Conservation (phyloP, 2,329 filamentous ascomycete genomes). For the Sporothrix pallida region DNA sequence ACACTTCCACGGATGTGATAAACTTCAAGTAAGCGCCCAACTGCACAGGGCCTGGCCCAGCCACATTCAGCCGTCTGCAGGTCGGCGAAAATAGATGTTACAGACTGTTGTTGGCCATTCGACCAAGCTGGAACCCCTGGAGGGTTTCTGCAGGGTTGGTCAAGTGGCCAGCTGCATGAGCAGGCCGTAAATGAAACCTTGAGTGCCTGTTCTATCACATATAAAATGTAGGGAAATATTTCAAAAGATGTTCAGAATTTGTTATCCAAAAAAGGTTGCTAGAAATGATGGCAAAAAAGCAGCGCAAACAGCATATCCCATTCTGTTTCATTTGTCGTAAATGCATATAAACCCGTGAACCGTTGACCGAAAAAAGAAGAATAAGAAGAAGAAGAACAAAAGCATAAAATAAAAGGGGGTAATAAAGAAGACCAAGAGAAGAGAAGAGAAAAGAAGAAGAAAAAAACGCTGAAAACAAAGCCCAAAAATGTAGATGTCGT, state of each 20-base stretch:
- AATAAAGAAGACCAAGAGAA: constrained; percentile 18
- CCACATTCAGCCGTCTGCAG: too few species aligned
- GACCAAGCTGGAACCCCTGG: too few species aligned
- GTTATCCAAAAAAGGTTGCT: background rate
- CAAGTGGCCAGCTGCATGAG: too few species aligned
- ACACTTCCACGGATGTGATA: too few species aligned
- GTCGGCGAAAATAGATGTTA: too few species aligned
- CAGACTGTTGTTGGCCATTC: too few species aligned
- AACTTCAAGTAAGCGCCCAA: too few species aligned
- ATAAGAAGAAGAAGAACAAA: constrained; percentile 12
- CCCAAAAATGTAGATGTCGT: background rate
- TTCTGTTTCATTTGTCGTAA: constrained; percentile 24
- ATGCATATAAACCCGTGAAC: constrained; percentile 25
- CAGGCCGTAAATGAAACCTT: too few species aligned
- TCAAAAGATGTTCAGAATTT: background rate
- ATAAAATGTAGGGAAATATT: background rate
- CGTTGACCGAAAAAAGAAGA: background rate
- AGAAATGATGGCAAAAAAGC: background rate
- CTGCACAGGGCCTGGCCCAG: too few species aligned
- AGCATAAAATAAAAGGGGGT: constrained; percentile 12
- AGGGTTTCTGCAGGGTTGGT: too few species aligned
- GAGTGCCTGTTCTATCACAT: too few species aligned
- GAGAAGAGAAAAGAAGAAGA: constrained; percentile 27
- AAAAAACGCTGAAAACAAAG: constrained; percentile 5
- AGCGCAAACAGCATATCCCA: constrained; percentile 13